These are phyloP conservation scores for Dactylonectria estremocensis DNA, from an alignment of 2,329 filamentous ascomycete species.

Conservation along the genomic window DNA sequence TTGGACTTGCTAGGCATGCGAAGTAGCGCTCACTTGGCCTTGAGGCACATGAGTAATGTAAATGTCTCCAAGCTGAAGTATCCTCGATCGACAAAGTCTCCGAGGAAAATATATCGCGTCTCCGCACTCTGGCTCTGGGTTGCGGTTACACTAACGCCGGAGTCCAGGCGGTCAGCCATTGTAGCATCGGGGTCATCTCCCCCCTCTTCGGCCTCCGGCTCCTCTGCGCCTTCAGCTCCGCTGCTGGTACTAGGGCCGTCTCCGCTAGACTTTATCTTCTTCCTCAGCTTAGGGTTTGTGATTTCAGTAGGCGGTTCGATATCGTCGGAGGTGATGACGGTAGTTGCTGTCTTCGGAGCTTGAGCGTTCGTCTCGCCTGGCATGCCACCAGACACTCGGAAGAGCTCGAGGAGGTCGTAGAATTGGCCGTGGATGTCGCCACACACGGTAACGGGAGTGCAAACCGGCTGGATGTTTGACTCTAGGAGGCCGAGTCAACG, in stretches of 20 bases:
- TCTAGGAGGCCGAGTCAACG: conserved; percentile 67
- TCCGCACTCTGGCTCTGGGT: conserved; percentile 64
- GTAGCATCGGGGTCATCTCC: conserved; percentile 52
- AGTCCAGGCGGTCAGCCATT: conserved; percentile 51
- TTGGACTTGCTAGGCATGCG: not conserved
- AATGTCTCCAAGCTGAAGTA: conserved; percentile 99
- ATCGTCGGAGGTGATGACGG: conserved; percentile 89
- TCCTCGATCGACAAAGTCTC: conserved; percentile 97
- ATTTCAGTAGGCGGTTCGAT: conserved; percentile 93
- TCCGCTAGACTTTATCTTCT: conserved; percentile 77
- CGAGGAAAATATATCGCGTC: conserved; percentile 74
- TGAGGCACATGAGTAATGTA: conserved; percentile 95
- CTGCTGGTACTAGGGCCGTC: conserved; percentile 60
- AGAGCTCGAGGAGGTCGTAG: conserved; percentile 97
- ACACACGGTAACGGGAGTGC: conserved; percentile 95
- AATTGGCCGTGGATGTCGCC: conserved; percentile 99
- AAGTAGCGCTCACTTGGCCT: conserved; percentile 70
- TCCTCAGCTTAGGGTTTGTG: conserved; percentile 87
- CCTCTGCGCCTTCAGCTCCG: conserved; percentile 66
- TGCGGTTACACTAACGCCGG: conserved; percentile 54
- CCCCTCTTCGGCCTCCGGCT: conserved; percentile 61
- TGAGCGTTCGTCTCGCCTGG: conserved; percentile 84
- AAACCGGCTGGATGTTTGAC: conserved; percentile 98
- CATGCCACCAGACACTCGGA: conserved; percentile 97
- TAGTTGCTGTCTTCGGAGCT: conserved; percentile 76